Evolutionary conservation across 352 stramenopile species (phyloP), one percentile per base, ranked within the genome.

Genomic region (Phytophthora chlamydospora): DNA sequence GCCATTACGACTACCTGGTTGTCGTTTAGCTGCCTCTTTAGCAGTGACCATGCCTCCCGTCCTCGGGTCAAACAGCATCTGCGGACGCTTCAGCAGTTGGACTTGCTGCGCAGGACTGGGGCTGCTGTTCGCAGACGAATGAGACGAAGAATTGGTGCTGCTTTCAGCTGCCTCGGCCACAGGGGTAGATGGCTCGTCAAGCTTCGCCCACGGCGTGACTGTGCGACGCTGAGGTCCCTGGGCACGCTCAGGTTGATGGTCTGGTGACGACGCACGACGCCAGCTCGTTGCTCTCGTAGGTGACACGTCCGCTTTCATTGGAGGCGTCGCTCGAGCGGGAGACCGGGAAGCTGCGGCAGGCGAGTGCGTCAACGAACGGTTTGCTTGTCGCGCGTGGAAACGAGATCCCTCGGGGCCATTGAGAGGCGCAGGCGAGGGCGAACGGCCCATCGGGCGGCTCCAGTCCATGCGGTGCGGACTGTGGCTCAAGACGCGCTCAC

Each of bases 41-140:
- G 62, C 79, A 34, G 62, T 78, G 16, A 93, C 61, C 78, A 90
- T 85, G 11, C 19, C 59, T 3, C 78, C 84, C 12, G 68, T 89
- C 54, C 86, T 90, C 1, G 75, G 84, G 33, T 93, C 82, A 66
- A 90, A 91, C 4, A 93, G 60, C 78, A 91, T 87, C 32, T 84
- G 83, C 29, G 81, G 71, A 52, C 83, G 75, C 53, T 88, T 79
- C 40, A 94, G 40, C 27, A 90, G 75, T 19, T 85, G 71, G 35
- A 91, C 53, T 16, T 74, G 70, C 19, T 73, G 60, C 33, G 42
- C n/a, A 19, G 24, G 62, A 36, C 24, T 61, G 1, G 43, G 34
- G 33, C 42, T 78, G 44, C 29, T 63, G 11, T 19, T 36, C n/a
- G 40, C 45, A 32, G 52, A 71, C 8, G 55, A 70, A 34, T 55